Evolutionary conservation across 495 filamentous ascomycete species (phyloP).

Genomic region (Penicillium crystallinum): DNA sequence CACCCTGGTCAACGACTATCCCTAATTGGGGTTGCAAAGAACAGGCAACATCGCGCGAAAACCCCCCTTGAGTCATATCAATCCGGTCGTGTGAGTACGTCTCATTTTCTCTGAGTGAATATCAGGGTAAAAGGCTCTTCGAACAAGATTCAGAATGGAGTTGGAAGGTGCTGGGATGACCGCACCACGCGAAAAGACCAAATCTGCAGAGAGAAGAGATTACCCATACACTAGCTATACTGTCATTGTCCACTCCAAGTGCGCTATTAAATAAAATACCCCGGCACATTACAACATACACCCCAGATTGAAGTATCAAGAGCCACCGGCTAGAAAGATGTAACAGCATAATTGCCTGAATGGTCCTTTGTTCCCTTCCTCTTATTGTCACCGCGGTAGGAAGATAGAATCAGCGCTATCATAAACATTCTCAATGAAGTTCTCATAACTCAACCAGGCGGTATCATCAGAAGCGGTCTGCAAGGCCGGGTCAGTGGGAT

Average conservation of each 20-base stretch:
- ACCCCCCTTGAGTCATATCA: too few relatives aligned
- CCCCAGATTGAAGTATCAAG: constrained; percentile 9
- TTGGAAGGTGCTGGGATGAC: constrained; percentile 11
- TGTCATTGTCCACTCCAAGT: constrained; percentile 11
- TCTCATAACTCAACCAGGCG: constrained; percentile 33
- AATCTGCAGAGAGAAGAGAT: constrained; percentile 14
- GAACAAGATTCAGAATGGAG: not conserved
- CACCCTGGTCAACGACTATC: too few relatives aligned
- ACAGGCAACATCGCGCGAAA: too few relatives aligned
- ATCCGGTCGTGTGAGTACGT: too few relatives aligned
- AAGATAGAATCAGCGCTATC: constrained; percentile 23
- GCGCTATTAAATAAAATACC: constrained; percentile 16
- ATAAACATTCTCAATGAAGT: constrained; percentile 31
- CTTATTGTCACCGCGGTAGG: constrained; percentile 7
- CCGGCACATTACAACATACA: constrained; percentile 17
- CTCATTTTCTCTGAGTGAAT: too few relatives aligned
- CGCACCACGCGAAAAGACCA: constrained; percentile 22
- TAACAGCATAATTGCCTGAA: constrained; percentile 25
- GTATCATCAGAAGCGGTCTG: constrained; percentile 11
- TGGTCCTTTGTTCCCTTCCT: not conserved
- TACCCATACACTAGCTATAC: constrained; percentile 22
- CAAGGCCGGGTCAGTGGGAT: constrained; percentile 10
- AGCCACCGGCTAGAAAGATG: constrained; percentile 17
- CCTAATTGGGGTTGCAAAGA: too few relatives aligned
- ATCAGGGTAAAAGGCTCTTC: not conserved